Evolutionary conservation across 768 basidiomycete genomes (phyloP).

Genomic region (Tricholoma bakamatsutake): DNA sequence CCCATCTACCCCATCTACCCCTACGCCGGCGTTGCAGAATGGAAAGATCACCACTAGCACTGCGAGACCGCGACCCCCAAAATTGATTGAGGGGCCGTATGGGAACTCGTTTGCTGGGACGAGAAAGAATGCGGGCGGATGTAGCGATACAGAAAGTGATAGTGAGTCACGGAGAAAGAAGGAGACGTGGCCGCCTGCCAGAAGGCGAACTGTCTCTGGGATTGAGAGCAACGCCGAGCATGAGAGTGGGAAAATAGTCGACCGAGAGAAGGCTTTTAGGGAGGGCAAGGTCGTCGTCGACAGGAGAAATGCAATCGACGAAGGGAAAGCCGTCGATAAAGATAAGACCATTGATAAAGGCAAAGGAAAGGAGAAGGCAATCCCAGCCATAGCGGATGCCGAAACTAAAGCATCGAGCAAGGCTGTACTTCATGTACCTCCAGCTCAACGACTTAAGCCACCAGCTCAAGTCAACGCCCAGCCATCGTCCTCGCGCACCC

Average conservation of each 20-base stretch:
- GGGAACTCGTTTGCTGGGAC: constrained; percentile 18
- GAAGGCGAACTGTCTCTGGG: background rate
- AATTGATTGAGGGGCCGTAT: constrained; percentile 26
- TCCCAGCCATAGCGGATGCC: background rate
- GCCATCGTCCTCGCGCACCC: constrained; percentile 23
- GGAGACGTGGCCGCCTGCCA: background rate
- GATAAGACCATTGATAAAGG: background rate
- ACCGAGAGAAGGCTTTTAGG: background rate
- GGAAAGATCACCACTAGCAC: background rate
- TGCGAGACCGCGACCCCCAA: constrained; percentile 2
- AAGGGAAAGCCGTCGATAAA: background rate
- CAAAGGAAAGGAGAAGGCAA: background rate
- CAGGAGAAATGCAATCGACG: background rate
- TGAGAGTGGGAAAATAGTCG: background rate
- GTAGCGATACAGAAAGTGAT: background rate
- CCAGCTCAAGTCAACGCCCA: constrained; percentile 21
- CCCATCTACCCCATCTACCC: constrained; percentile 3
- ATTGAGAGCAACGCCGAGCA: background rate
- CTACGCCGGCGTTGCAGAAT: constrained; percentile 1
- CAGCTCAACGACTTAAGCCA: background rate
- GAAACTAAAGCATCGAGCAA: background rate
- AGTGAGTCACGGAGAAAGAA: constrained; percentile 5
- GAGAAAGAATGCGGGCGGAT: constrained; percentile 10
- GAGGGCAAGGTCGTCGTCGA: background rate
- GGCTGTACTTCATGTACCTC: background rate